Conservation (phyloP, 2,329 filamentous ascomycete species). For the Helicocarpus griseus region DNA sequence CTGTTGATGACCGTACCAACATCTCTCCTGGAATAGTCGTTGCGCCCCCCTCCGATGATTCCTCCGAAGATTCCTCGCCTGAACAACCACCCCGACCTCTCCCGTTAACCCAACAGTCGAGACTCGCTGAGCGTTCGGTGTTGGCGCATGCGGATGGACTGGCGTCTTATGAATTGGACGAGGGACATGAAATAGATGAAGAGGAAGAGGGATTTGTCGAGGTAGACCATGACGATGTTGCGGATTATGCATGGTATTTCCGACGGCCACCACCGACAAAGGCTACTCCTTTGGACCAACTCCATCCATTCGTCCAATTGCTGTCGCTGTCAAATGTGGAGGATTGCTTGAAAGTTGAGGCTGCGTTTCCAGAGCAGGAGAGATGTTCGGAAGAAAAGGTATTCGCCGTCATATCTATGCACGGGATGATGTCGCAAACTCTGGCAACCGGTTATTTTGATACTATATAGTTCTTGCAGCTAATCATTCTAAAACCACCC, state of each 20-base stretch:
- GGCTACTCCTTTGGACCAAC: constrained; percentile 39
- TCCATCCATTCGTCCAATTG: constrained; percentile 65
- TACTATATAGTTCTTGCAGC: neutral
- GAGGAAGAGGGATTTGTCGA: constrained; percentile 32
- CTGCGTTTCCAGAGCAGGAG: constrained; percentile 50
- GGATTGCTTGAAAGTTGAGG: constrained; percentile 49
- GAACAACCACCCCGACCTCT: neutral
- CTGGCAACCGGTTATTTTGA: neutral
- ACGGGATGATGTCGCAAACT: too few species aligned
- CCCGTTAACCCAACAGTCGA: constrained; percentile 7
- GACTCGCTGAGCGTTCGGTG: constrained; percentile 6
- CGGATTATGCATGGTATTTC: constrained; percentile 33
- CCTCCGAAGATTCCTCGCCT: neutral
- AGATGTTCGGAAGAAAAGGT: constrained; percentile 53
- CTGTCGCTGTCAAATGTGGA: constrained; percentile 48
- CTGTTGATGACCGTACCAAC: neutral
- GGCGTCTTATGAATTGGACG: neutral
- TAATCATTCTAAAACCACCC: neutral
- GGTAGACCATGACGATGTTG: constrained; percentile 32
- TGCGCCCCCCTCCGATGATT: neutral
- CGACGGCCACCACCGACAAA: constrained; percentile 27
- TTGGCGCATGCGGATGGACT: constrained; percentile 8
- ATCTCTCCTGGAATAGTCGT: neutral
- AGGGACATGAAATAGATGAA: neutral
- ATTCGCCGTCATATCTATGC: constrained; percentile 18